Evolutionary conservation across 371 early-diverging fungal species (phyloP).

Genomic region (Mortierella sp.): DNA sequence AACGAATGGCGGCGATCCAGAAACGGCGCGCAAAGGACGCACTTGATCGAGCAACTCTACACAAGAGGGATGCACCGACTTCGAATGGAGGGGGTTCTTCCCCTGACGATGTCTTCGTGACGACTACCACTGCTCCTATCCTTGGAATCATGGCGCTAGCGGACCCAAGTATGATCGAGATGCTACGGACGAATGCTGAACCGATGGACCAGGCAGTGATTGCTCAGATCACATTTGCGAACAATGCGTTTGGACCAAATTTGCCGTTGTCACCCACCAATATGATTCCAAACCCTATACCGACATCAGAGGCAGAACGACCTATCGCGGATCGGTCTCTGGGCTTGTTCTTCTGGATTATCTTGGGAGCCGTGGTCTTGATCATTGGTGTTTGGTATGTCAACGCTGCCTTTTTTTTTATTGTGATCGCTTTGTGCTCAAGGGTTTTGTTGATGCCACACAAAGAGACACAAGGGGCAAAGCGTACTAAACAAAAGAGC

Average conservation of each 20-base stretch:
- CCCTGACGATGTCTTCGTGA: background rate
- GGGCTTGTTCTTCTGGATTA: constrained; percentile 46
- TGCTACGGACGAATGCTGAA: constrained; percentile 10
- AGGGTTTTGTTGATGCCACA: background rate
- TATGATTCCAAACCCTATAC: background rate
- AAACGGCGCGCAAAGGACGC: background rate
- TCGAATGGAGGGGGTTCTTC: background rate
- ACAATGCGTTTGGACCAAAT: constrained; percentile 9
- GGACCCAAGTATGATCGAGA: constrained; percentile 19
- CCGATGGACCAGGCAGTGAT: constrained; percentile 26
- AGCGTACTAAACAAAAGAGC: background rate
- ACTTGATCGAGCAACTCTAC: background rate
- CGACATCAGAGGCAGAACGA: constrained; percentile 4
- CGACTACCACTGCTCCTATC: background rate
- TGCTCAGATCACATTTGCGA: constrained; percentile 34
- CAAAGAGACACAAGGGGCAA: background rate
- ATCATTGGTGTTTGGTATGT: constrained; percentile 46
- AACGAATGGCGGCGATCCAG: background rate
- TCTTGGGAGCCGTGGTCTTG: constrained; percentile 34
- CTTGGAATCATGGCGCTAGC: constrained; percentile 37
- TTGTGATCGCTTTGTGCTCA: background rate
- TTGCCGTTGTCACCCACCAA: background rate
- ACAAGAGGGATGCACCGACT: constrained; percentile 9
- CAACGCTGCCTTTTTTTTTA: background rate
- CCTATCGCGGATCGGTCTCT: constrained; percentile 30